Percentiles rank a stretch among this genome's conserved stretches.
Conservation (phyloP, 1,139 yeast genomes). For the Pichiaceae sp. region DNA sequence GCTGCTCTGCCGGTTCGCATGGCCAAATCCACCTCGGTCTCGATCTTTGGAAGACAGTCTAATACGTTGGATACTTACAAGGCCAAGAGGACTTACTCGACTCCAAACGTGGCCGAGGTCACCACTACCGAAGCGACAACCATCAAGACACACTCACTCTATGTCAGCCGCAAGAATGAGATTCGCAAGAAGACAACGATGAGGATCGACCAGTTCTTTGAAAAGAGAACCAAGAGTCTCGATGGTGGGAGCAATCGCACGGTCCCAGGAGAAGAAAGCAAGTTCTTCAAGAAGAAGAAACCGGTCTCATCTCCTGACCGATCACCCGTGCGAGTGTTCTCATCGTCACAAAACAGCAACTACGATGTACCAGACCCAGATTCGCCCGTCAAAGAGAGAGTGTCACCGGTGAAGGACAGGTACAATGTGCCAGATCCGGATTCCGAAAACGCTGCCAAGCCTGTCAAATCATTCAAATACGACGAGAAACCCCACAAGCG, state of each 20-base stretch:
- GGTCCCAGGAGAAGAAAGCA: neutral
- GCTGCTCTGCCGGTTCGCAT: neutral
- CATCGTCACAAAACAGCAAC: neutral
- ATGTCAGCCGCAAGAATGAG: neutral
- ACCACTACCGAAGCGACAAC: no score
- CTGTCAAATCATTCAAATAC: neutral
- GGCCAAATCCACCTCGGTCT: conserved; percentile 1
- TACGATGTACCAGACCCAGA: neutral
- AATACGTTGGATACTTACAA: neutral
- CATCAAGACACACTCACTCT: no score
- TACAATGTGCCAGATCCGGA: neutral
- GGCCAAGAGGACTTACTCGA: neutral
- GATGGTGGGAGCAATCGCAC: neutral
- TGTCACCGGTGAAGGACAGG: neutral
- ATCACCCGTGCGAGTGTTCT: neutral
- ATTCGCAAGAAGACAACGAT: conserved; percentile 7
- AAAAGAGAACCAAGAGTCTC: neutral
- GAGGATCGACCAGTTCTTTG: conserved; percentile 14
- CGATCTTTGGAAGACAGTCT: neutral
- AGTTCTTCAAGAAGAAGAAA: neutral
- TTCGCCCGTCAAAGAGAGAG: neutral
- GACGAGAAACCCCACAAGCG: neutral
- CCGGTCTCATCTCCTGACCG: neutral
- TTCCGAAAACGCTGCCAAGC: neutral
- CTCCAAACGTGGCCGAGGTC: neutral